Evolutionary conservation across 75 land plant species (phyloP).

Genomic region (Pseudotsuga menziesii): DNA sequence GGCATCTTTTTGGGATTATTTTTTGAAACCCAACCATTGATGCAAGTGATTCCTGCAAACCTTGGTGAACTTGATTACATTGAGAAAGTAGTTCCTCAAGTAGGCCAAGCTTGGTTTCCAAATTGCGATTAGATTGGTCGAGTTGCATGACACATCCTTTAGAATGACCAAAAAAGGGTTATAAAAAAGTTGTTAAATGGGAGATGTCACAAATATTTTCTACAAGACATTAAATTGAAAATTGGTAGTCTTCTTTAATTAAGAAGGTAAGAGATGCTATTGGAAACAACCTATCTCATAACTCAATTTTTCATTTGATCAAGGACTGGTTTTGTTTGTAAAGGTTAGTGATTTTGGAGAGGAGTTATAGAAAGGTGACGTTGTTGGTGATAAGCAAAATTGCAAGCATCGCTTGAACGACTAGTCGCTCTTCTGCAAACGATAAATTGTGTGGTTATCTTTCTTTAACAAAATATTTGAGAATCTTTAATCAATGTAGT

Average conservation of each 20-base stretch:
- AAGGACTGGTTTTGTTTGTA: conserved; percentile 64
- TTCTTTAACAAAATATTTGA: not conserved
- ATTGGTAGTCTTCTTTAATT: conserved; percentile 53
- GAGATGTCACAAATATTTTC: conserved; percentile 51
- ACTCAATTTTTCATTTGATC: conserved; percentile 50
- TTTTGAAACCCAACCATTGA: conserved; percentile 95
- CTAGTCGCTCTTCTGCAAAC: conserved; percentile 61
- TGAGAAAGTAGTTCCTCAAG: conserved; percentile 93
- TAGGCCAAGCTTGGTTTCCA: conserved; percentile 99
- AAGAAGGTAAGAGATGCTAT: conserved; percentile 66
- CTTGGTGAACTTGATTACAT: conserved; percentile 96
- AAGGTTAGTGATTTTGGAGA: conserved; percentile 9
- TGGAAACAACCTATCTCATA: conserved; percentile 55
- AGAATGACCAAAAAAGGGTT: conserved; percentile 50
- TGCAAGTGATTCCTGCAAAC: conserved; percentile 95
- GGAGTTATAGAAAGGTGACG: conserved; percentile 66
- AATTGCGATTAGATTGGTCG: conserved; percentile 91
- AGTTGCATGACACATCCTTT: conserved; percentile 85
- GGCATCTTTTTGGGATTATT: conserved; percentile 95
- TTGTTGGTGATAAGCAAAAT: conserved; percentile 60
- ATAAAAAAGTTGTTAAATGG: conserved; percentile 41
- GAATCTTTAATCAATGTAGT: not conserved
- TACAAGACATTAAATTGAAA: conserved; percentile 73
- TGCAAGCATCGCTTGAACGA: conserved; percentile 75
- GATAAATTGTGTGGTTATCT: conserved; percentile 32